Percentiles rank a stretch among this genome's conserved stretches.
Conservation (phyloP, 2,329 filamentous ascomycete species). For the Penicillium decumbens region DNA sequence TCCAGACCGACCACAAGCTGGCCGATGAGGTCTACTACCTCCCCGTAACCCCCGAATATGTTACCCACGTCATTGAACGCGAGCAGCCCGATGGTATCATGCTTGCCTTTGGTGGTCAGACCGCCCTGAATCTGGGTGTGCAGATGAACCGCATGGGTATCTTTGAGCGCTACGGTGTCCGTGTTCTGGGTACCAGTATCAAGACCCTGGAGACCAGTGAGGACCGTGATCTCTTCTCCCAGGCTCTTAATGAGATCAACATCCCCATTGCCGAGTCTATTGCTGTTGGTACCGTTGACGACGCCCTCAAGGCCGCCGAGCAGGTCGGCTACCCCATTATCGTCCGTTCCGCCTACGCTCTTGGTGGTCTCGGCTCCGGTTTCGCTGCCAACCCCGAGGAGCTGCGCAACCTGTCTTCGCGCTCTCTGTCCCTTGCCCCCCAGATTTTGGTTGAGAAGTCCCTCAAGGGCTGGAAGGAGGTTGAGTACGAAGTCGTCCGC, state of each 20-base stretch:
- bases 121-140: constrained; percentile 91
- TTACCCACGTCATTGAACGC: constrained; percentile 93
- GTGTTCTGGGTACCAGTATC: constrained; percentile 91
- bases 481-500: constrained; percentile 96
- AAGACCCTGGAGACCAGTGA: constrained; percentile 91
- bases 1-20: constrained; percentile 93
- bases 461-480: constrained; percentile 98
- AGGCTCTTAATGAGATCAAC: constrained; percentile 93
- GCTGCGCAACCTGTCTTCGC: constrained; percentile 85
- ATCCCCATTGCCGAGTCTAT: constrained; percentile 97
- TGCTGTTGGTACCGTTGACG: constrained; percentile 84
- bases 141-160: constrained; percentile 95
- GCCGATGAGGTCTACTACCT: constrained; percentile 98
- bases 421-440: constrained; percentile 86
- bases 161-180: constrained; percentile 92
- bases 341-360: constrained; percentile 90
- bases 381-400: constrained; percentile 94
- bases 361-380: constrained; percentile 92
- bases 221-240: constrained; percentile 92
- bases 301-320: constrained; percentile 81
- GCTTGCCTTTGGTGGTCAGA: constrained; percentile 95
- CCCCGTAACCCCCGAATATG: constrained; percentile 95
- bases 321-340: constrained; percentile 95
- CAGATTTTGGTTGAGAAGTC: constrained; percentile 98
- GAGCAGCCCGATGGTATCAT: constrained; percentile 96